Conservation (phyloP, 148 eudicot genomes). For the Pouteria glomerata region DNA sequence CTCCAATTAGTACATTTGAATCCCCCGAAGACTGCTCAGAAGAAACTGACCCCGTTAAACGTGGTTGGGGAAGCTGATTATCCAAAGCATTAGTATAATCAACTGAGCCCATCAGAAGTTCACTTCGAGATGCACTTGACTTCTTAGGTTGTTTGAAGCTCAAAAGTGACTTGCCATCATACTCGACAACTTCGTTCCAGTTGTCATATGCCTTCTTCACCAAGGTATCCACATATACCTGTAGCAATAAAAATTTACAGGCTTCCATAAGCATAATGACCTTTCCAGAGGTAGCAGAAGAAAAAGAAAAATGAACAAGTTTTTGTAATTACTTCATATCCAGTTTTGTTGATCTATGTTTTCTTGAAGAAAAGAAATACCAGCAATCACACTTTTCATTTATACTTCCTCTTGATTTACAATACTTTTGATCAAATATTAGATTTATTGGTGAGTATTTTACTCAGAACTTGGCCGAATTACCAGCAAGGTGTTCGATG, state of each 20-base stretch:
- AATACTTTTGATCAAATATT: neutral
- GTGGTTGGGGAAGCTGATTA: conserved; percentile 47
- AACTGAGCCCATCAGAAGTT: conserved; percentile 35
- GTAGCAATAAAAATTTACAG: conserved; percentile 13
- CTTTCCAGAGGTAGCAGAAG: neutral
- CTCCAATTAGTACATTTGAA: conserved; percentile 41
- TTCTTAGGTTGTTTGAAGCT: conserved; percentile 61
- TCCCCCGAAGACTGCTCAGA: conserved; percentile 44
- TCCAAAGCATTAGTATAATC: conserved; percentile 44
- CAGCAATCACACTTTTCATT: neutral
- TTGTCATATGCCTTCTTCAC: conserved; percentile 94
- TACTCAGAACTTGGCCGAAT: neutral
- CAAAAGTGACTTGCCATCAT: conserved; percentile 78
- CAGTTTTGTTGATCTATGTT: neutral
- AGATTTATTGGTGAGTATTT: neutral
- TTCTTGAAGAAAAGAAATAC: neutral
- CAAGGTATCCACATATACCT: conserved; percentile 76
- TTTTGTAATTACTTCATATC: neutral
- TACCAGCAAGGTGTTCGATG: neutral
- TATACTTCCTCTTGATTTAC: neutral
- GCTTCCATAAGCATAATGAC: neutral
- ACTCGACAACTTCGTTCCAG: conserved; percentile 90
- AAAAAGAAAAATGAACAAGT: neutral
- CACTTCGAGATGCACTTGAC: conserved; percentile 43
- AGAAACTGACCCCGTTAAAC: conserved; percentile 40